phyloP scores from a whole-genome alignment of 768 basidiomycete genomes.

The Phylloporus arenicola region DNA sequence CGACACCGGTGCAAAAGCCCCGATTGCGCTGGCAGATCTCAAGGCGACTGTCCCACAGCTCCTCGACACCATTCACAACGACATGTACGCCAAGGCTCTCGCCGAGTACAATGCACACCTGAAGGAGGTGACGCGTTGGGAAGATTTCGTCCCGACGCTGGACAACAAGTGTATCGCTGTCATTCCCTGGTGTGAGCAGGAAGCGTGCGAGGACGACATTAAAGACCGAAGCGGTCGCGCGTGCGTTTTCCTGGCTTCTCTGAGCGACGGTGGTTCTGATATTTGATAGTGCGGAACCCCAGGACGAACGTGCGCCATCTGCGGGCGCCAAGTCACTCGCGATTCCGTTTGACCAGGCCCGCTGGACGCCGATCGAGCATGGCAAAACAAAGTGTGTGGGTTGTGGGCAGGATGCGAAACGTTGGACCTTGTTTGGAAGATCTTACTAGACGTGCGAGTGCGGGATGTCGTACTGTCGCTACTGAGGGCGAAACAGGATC shows the following conservation, averaged over 20 bases:
- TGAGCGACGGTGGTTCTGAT: too few relatives aligned
- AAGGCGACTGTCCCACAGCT: slow-evolving; percentile 50
- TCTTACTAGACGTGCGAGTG: slow-evolving; percentile 50
- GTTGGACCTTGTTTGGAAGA: slow-evolving; percentile 96
- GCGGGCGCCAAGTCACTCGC: slow-evolving; percentile 96
- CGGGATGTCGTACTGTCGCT: too few relatives aligned
- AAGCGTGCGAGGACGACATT: slow-evolving; percentile 94
- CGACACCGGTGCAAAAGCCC: slow-evolving; percentile 57
- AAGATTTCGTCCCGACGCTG: slow-evolving; percentile 85
- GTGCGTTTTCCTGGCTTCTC: slow-evolving; percentile 37
- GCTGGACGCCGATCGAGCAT: slow-evolving; percentile 72
- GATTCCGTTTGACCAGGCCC: slow-evolving; percentile 91
- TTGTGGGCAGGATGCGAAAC: slow-evolving; percentile 84
- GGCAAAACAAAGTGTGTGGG: slow-evolving; percentile 88
- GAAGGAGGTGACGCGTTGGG: slow-evolving; percentile 78
- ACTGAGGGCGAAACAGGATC: too few relatives aligned
- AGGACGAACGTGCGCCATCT: slow-evolving; percentile 93
- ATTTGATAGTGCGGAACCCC: slow-evolving; percentile 63
- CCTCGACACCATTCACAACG: slow-evolving; percentile 80
- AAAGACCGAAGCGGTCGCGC: slow-evolving; percentile 87
- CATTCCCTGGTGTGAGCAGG: slow-evolving; percentile 94
- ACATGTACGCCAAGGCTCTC: slow-evolving; percentile 82
- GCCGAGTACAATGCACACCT: slow-evolving; percentile 65
- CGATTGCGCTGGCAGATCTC: slow-evolving; percentile 48
- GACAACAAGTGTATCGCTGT: slow-evolving; percentile 84